Base-by-base conservation (phyloP, 805 yeast species). In the Ogataea pini region DNA sequence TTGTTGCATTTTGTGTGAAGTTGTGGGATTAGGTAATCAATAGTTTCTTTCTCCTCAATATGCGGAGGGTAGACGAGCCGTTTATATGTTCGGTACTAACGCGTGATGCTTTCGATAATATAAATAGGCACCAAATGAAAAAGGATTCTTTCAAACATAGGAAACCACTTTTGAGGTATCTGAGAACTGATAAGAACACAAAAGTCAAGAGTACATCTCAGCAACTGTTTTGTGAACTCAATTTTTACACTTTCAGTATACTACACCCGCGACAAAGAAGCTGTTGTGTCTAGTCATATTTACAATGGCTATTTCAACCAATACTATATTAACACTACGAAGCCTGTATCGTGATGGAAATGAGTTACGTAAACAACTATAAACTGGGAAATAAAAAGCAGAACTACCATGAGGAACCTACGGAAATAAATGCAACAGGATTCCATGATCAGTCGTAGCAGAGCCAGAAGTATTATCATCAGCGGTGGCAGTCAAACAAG, bases 11-110 rank as follows among this genome's bases (percentile, higher is more conserved):
- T 39, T 25, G 42, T 39, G 28, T 38, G 5, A 27, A 25, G 24
- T 7, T 38, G 42, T 38, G 42, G 5, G 33, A 25, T 39, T 39
- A 39, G 12, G 42, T 39, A 39, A 39, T 24, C 14, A 12, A 10
- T 4, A 13, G 25, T 22, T 28, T 28, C n/a, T 24, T n/a, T 4
- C 18, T 14, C 34, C 9, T 8, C 13, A 31, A 14, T n/a, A 31
- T 3, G 34, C 17, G 18, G n/a, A 28, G 4, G 32, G 9, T 28
- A 14, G 34, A 31, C 9, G 37, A 34, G 22, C n/a, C 25, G 7
- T 22, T 5, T 6, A 6, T 8, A 22, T 18, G 37, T 18, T 34
- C 34, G 25, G 8, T 22, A 22, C 3, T 4, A n/a, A 31, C 34
- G 34, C 34, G 34, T 22, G 25, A 22, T 6, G 25, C 25, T 22